Base-by-base conservation (phyloP, 345 rosid species). In the Rubroshorea leprosula region DNA sequence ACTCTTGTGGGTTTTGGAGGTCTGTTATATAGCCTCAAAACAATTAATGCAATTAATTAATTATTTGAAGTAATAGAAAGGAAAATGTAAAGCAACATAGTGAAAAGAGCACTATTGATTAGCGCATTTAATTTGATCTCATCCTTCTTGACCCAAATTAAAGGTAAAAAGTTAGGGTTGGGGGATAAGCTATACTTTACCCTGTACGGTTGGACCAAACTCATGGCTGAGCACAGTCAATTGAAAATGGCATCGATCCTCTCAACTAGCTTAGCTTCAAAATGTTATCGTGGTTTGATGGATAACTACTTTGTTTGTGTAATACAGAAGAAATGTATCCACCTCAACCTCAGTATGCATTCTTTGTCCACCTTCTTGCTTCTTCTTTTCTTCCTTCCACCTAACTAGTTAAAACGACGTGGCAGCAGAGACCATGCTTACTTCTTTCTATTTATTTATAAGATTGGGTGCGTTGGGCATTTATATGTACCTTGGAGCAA, bases 341-440 rank as follows among this genome's bases (percentile, higher is more conserved):
- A 27, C 27, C 45, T 27, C 31, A 27, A 27, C 31, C 41, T 35
- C 41, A 35, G 9, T 27, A 8, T 35, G 41, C 11, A 35, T 35
- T 35, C 3, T 35, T 35, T 35, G 12, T 35, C 12, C 11, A 6
- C 12, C 41, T 35, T 8, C 70, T 70, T 73, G 62, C 38, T 48
- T 39, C 43, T 55, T 8, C 4, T 58, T 53, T 17, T 25, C 49
- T 23, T 15, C 17, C 39, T 15, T 61, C 73, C 66, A 86, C 85
- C 82, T 69, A 76, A 69, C 72, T 63, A 31, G 54, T 63, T 67
- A 83, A 78, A 77, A 74, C 85, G 87, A 83, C 90, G 58, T 69
- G 60, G 52, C 75, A 81, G 44, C 81, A 57, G 62, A 25, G 44
- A 14, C 49, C 31, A 27, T 8, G 8, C 8, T 27, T 3, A 8